A percentile compares a stretch with the other conserved stretches of the same genome.
phyloP scores from a whole-genome alignment of 495 filamentous ascomycete genomes.

The Xylaria flabelliformis region DNA sequence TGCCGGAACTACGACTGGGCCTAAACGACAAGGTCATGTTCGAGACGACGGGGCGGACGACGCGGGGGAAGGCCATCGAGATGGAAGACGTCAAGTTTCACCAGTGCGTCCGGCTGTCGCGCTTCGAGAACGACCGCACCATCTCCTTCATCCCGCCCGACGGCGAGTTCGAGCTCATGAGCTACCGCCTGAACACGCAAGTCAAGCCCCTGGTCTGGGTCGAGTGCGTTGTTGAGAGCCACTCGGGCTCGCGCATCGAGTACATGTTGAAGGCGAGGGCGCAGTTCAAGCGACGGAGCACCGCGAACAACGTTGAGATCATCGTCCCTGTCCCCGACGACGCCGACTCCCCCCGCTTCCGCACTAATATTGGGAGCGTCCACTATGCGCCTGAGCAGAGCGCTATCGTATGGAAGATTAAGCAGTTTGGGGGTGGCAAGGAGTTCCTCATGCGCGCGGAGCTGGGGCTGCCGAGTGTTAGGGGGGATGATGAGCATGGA shows the following conservation, averaged over 20 bases:
- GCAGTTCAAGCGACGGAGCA: slow-evolving; percentile 97
- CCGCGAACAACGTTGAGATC: slow-evolving; percentile 99
- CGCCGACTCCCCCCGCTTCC: slow-evolving; percentile 94
- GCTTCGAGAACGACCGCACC: slow-evolving; percentile 98
- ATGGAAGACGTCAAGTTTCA: slow-evolving; percentile 99
- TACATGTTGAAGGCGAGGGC: slow-evolving; percentile 99
- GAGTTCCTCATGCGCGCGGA: slow-evolving; percentile 99
- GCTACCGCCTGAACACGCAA: slow-evolving; percentile 97
- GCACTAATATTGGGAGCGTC: slow-evolving; percentile 96
- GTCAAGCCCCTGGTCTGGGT: slow-evolving; percentile 99
- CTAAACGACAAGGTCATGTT: slow-evolving; percentile 99
- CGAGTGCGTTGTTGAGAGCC: slow-evolving; percentile 94
- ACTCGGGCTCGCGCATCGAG: slow-evolving; percentile 92
- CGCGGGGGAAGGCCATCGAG: slow-evolving; percentile 95
- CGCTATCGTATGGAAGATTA: slow-evolving; percentile 99
- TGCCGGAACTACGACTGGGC: slow-evolving; percentile 95
- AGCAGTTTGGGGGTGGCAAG: slow-evolving; percentile 97
- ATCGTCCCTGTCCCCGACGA: slow-evolving; percentile 97
- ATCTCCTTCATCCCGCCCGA: slow-evolving; percentile 99
- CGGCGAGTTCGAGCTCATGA: slow-evolving; percentile 99
- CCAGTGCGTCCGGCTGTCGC: slow-evolving; percentile 92
- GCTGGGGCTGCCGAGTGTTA: slow-evolving; percentile 89
- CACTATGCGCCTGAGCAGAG: slow-evolving; percentile 98
- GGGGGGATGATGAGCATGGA: slow-evolving; percentile 94
- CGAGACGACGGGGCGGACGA: slow-evolving; percentile 94